phyloP scores from a whole-genome alignment of 1,284 basidiomycete genomes.

The Irpex sp. region DNA sequence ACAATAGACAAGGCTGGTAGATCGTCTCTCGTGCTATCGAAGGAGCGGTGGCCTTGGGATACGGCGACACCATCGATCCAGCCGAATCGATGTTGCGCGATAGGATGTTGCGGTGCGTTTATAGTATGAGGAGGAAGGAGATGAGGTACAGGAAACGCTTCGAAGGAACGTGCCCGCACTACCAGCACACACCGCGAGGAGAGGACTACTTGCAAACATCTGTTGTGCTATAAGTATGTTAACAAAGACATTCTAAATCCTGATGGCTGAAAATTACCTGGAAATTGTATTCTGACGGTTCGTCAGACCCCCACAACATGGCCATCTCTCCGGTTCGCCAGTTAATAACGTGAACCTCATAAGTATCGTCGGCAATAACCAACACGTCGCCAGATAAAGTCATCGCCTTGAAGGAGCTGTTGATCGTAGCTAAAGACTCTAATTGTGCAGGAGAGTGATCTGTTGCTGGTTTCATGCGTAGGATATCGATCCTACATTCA shows the following conservation, averaged over 20 bases:
- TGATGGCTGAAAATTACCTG: conserved; percentile 29
- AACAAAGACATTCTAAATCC: conserved; percentile 12
- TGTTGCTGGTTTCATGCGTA: conserved; percentile 11
- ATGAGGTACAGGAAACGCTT: conserved; percentile 46
- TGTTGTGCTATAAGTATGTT: conserved; percentile 32
- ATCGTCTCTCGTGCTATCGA: not conserved
- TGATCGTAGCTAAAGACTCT: conserved; percentile 22
- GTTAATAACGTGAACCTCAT: conserved; percentile 48
- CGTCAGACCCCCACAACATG: conserved; percentile 36
- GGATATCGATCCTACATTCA: conserved; percentile 20
- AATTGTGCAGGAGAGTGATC: not conserved
- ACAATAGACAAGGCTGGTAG: conserved; percentile 42
- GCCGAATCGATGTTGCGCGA: conserved; percentile 49
- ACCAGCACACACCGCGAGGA: conserved; percentile 46
- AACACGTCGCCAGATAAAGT: conserved; percentile 46
- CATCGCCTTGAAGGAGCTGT: conserved; percentile 41
- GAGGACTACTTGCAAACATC: conserved; percentile 50
- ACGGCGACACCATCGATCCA: conserved; percentile 56
- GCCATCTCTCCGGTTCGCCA: conserved; percentile 46
- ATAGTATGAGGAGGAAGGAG: conserved; percentile 19
- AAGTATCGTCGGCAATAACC: conserved; percentile 47
- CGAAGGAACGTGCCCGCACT: conserved; percentile 52
- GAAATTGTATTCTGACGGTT: conserved; percentile 28
- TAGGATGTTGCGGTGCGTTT: conserved; percentile 22
- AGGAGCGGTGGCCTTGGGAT: conserved; percentile 3